Evolutionary conservation across 805 yeast species (phyloP), one percentile per base, ranked within the genome.

Genomic region (Ogataea glucozyma): DNA sequence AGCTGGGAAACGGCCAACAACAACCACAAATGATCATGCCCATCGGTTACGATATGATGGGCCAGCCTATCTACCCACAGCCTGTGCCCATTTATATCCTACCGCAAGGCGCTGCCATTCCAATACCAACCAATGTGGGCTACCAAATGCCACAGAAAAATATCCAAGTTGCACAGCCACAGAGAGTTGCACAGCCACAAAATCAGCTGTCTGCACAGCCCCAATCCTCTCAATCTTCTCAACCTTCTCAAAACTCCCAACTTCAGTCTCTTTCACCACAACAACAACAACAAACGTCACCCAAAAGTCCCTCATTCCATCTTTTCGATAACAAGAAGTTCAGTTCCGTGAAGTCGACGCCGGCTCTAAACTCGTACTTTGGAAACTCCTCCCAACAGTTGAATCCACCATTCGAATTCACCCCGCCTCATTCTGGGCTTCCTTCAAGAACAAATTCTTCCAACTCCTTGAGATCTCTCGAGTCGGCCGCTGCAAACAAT

Each of bases 401-500:
- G 38, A 24, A 29, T 16, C 43, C 38, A 19, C 30, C 22, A 8
- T 44, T 47, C 24, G 58, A 58, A 21, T 54, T 57, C 38, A 44
- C 54, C 3, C 60, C 64, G 6, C 64, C 65, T 7, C 36, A 36
- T 7, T 26, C 31, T 10, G 21, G 39, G 14, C 39, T 26, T 13
- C 27, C 27, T 14, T 37, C 22, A 46, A 48, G 23, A 32, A 45
- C 9, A 16, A 47, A 26, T 51, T 52, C 41, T 33, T 63, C 26
- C 66, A 61, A 39, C 67, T 69, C 51, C 70, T 59, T 75, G n/a
- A 75, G 72, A 53, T 74, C 79, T 10, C 63, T 76, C 23, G 81
- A 81, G 12, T 72, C 79, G 16, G 62, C 76, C 37, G 64, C 76
- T 0, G n/a, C n/a, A n/a, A 53, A 27, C 76, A 75, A 41, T 75